Conservation (phyloP, 305 asterid species). For the Fraxinus platypoda region DNA sequence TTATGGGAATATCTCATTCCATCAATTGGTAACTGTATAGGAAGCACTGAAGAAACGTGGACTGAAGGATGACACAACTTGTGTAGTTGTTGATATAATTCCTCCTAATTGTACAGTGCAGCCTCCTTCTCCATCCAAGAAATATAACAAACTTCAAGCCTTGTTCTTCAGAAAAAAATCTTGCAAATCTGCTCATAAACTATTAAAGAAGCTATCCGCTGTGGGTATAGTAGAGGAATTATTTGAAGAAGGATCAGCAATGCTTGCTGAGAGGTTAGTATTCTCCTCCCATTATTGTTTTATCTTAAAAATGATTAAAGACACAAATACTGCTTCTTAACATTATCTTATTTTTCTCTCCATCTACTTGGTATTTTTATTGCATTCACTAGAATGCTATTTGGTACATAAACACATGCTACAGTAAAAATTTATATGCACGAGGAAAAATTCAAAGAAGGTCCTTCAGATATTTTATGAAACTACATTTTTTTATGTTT, state of each 20-base stretch:
- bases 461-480: neutral
- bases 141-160: slow-evolving; percentile 53
- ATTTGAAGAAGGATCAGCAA: slow-evolving; percentile 96
- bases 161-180: slow-evolving; percentile 51
- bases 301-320: neutral
- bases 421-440: neutral
- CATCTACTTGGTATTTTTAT: neutral
- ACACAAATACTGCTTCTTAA: neutral
- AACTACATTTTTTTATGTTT: neutral
- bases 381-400: neutral
- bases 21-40: slow-evolving; percentile 35
- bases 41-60: slow-evolving; percentile 79
- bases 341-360: neutral
- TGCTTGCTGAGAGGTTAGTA: slow-evolving; percentile 84
- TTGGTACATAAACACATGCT: neutral
- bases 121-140: slow-evolving; percentile 57
- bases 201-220: slow-evolving; percentile 58
- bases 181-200: slow-evolving; percentile 42
- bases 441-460: neutral
- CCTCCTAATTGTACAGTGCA: slow-evolving; percentile 50
- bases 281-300: neutral
- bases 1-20: slow-evolving; percentile 12
- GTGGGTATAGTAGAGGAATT: slow-evolving; percentile 78
- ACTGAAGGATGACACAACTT: slow-evolving; percentile 88
- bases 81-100: slow-evolving; percentile 76